Percentiles rank a stretch among this genome's conserved stretches.
Evolutionary conservation across 495 filamentous ascomycete genomes (phyloP).

Genomic region (Podospora fimiseda): DNA sequence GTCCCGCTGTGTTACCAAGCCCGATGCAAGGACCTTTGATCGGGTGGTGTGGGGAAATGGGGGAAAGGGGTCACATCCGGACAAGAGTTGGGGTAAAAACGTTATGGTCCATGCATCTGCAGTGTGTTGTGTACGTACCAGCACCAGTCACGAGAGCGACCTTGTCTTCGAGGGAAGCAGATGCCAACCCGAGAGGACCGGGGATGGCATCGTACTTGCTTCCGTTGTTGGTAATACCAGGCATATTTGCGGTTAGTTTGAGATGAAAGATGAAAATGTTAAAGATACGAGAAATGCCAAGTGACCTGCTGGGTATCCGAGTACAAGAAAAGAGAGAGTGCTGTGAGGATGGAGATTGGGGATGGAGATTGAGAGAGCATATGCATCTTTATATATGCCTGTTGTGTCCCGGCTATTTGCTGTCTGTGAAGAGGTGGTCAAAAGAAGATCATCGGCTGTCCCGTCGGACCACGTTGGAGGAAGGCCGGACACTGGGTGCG

Average conservation of each 20-base stretch:
- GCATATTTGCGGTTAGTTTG: slow-evolving; percentile 27
- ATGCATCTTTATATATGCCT: slow-evolving; percentile 1
- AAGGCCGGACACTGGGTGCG: slow-evolving; percentile 36
- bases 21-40: too few species aligned
- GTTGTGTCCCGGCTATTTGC: background rate
- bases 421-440: slow-evolving; percentile 5
- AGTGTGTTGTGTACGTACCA: slow-evolving; percentile 25
- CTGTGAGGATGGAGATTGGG: background rate
- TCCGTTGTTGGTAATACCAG: slow-evolving; percentile 22
- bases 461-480: slow-evolving; percentile 44
- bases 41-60: slow-evolving; percentile 4
- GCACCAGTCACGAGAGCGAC: slow-evolving; percentile 45
- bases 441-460: slow-evolving; percentile 19
- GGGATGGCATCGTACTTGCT: slow-evolving; percentile 41
- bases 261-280: slow-evolving; percentile 2
- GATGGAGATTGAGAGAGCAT: background rate
- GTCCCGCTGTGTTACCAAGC: too few species aligned
- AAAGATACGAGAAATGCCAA: slow-evolving; percentile 14
- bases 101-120: slow-evolving; percentile 11
- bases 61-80: slow-evolving; percentile 21
- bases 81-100: slow-evolving; percentile 31
- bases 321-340: slow-evolving; percentile 7
- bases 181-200: slow-evolving; percentile 43
- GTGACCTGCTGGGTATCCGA: slow-evolving; percentile 18
- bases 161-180: slow-evolving; percentile 46